phyloP scores from a whole-genome alignment of 768 basidiomycete species.

The Myochromella boudieri region DNA sequence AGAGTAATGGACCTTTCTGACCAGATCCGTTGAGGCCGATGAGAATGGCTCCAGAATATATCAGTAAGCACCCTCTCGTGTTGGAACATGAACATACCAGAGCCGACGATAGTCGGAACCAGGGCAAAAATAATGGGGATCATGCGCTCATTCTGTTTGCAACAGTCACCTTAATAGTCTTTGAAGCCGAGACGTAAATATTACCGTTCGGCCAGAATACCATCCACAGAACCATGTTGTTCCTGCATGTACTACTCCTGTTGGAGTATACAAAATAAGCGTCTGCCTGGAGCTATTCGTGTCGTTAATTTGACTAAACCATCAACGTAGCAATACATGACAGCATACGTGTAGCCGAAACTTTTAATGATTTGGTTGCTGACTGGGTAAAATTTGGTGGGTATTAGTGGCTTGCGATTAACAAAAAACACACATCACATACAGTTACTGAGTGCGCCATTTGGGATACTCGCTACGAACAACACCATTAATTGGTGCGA shows the following conservation, averaged over 20 bases:
- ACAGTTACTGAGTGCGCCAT: slow-evolving; percentile 66
- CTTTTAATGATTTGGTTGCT: slow-evolving; percentile 62
- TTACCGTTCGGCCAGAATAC: slow-evolving; percentile 65
- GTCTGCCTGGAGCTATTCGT: slow-evolving; percentile 52
- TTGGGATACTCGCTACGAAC: slow-evolving; percentile 59
- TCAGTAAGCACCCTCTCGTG: neutral
- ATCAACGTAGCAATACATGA: neutral
- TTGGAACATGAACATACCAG: slow-evolving; percentile 33
- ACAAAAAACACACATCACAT: slow-evolving; percentile 18
- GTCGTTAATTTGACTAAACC: neutral
- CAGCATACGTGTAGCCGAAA: slow-evolving; percentile 61
- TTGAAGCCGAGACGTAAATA: neutral
- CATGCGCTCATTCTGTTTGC: slow-evolving; percentile 55
- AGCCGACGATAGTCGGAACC: slow-evolving; percentile 57
- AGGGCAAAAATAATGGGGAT: slow-evolving; percentile 57
- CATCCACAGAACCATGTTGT: slow-evolving; percentile 57
- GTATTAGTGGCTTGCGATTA: neutral
- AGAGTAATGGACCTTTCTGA: slow-evolving; percentile 52
- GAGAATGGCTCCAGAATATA: slow-evolving; percentile 36
- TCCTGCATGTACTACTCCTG: slow-evolving; percentile 46
- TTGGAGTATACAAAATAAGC: slow-evolving; percentile 57
- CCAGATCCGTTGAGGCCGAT: slow-evolving; percentile 51
- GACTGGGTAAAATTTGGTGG: slow-evolving; percentile 31
- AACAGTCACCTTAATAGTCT: neutral
- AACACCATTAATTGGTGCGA: slow-evolving; percentile 6